A percentile compares a stretch with the other conserved stretches of the same genome.
phyloP scores from a whole-genome alignment of 208 protist genomes.

The Leishmania tarentolae region DNA sequence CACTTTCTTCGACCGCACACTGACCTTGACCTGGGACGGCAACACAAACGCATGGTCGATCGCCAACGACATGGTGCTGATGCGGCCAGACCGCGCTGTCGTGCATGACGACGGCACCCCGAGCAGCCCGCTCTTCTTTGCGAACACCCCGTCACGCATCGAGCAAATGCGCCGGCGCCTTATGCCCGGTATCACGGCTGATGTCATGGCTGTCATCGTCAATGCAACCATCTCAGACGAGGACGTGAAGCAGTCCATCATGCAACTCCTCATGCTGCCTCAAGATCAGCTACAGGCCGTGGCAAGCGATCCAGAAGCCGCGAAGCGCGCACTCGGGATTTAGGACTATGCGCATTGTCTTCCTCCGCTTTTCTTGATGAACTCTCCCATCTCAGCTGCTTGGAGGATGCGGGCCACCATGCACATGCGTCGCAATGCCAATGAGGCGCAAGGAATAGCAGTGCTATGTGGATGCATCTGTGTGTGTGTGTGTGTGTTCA shows the following conservation, averaged over 20 bases:
- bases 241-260: slow-evolving; percentile 40
- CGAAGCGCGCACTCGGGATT: slow-evolving; percentile 31
- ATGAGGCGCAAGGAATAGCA: neutral
- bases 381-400: no score
- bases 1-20: slow-evolving; percentile 84
- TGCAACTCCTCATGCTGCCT: slow-evolving; percentile 39
- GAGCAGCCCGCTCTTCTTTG: slow-evolving; percentile 73
- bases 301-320: slow-evolving; percentile 34
- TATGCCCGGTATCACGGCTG: slow-evolving; percentile 41
- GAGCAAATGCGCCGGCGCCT: slow-evolving; percentile 66
- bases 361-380: no score
- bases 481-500: neutral
- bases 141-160: slow-evolving; percentile 50
- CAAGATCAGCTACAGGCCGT: slow-evolving; percentile 47
- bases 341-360: no score
- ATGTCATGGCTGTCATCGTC: slow-evolving; percentile 69
- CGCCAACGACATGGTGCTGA: slow-evolving; percentile 83
- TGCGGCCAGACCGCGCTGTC: slow-evolving; percentile 73
- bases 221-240: slow-evolving; percentile 41
- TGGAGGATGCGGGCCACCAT: no score
- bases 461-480: neutral
- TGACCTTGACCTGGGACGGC: slow-evolving; percentile 44
- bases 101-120: slow-evolving; percentile 54
- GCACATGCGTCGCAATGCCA: no score
- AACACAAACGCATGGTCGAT: slow-evolving; percentile 47